Base-by-base conservation (phyloP, 306 rosid genomes). In the Hippophae rhamnoides region DNA sequence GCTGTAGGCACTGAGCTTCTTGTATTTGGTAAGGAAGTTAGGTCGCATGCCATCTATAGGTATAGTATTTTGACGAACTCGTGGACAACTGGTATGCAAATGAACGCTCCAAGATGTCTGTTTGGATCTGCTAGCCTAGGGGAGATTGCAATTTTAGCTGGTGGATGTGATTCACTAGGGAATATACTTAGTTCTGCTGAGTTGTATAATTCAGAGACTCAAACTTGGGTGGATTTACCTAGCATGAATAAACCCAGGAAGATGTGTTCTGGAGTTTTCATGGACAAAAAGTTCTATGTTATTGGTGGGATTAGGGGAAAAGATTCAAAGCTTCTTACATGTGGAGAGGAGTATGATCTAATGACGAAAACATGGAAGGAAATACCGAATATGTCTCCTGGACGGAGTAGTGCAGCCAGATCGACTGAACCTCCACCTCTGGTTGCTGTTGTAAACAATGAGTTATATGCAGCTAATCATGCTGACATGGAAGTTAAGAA, bases 1-100 rank as follows among this genome's bases (percentile, higher is more conserved):
- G 97, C 95, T 18, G 97, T 90, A 47, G 97, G 97, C 46, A 85
- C 95, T 1, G 97, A 90, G 43, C 97, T 90, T 57, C 97, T 90
- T 55, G 95, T 90, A 11, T 90, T 90, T 61, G 97, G 97, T 54
- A 84, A 78, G 76, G 95, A 76, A 74, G 45, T 72, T 50, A 81
- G 60, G 5, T 79, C 94, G 54, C 86, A 77, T 59, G 94, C 87
- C 49, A 87, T 83, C 27, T 82, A 72, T 63, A 76, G 95, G 65
- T 90, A 90, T 61, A 90, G 97, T 65, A 84, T 90, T 25, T 65
- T 83, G 86, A 84, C 94, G 12, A 87, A 90, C 74, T 87, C 95
- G 0, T 90, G 97, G 97, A 58, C 87, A 18, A 67, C 85, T 7
- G 97, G 94, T 41, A 76, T 75, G 77, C 77, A 74, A 64, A 90